Conservation (phyloP, 2,329 filamentous ascomycete genomes). For the Myriosclerotinia curreyana region DNA sequence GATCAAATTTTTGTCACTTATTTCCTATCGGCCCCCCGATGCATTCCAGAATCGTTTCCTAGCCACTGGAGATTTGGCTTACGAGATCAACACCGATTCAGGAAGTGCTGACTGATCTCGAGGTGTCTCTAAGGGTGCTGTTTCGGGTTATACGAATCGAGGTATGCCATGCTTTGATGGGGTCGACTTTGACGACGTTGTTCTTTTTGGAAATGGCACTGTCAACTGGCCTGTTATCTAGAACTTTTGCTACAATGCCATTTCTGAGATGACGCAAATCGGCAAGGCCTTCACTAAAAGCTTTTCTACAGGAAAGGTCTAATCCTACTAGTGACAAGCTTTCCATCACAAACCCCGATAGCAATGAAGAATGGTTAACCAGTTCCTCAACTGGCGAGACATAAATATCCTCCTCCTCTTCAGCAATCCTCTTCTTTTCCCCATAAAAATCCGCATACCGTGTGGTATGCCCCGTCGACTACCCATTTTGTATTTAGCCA, state of each 20-base stretch:
- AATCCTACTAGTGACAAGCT: constrained; percentile 31
- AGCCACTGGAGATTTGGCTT: no score
- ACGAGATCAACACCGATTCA: background rate
- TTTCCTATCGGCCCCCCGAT: no score
- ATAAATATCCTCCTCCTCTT: no score
- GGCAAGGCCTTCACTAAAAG: background rate
- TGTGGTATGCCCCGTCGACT: constrained; percentile 47
- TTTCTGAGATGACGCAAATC: background rate
- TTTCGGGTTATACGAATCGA: background rate
- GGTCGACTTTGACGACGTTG: background rate
- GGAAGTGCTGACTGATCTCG: no score
- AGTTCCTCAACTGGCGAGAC: no score
- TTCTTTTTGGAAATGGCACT: background rate
- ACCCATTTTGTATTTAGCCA: constrained; percentile 48
- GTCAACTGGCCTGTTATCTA: background rate
- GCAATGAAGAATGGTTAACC: no score
- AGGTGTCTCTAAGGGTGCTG: no score
- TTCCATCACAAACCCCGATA: no score
- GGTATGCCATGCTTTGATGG: background rate
- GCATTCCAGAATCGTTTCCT: no score
- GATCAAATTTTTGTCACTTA: no score
- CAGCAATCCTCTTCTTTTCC: constrained; percentile 57
- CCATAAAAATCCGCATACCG: constrained; percentile 53
- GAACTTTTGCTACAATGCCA: background rate
- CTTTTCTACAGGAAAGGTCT: background rate